A percentile compares a stretch with the other conserved stretches of the same genome.
phyloP scores from a whole-genome alignment of 148 eudicot genomes.

The Euryodendron excelsum region DNA sequence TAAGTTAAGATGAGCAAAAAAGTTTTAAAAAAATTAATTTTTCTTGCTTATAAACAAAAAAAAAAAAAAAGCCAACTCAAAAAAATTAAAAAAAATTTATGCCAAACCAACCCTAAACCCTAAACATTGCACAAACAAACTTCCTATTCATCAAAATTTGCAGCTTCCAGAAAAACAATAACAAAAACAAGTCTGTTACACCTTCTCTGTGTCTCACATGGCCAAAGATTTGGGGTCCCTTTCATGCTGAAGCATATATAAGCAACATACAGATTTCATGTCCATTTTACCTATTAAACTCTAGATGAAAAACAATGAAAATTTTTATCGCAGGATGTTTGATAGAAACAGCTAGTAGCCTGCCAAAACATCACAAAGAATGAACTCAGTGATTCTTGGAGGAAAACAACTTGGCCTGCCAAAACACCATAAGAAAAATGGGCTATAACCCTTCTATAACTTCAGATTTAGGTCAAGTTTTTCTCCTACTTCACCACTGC shows the following conservation, averaged over 20 bases:
- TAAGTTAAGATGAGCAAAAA: too few species aligned
- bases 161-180: conserved; percentile 1
- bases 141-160: background rate
- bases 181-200: conserved; percentile 6
- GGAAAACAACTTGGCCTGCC: background rate
- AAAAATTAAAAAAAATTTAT: background rate
- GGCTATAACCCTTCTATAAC: conserved; percentile 24
- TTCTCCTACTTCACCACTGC: conserved; percentile 26
- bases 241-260: background rate
- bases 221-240: conserved; percentile 8
- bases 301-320: background rate
- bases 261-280: background rate
- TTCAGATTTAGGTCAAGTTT: conserved; percentile 44
- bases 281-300: background rate
- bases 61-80: background rate
- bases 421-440: background rate
- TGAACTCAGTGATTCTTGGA: background rate
- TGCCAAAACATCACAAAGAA: background rate
- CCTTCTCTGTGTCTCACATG: background rate
- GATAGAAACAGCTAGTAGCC: background rate
- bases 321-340: background rate
- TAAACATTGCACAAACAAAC: conserved; percentile 1
- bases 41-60: too few species aligned
- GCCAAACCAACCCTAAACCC: too few species aligned
- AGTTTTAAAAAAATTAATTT: too few species aligned